Base-by-base conservation (phyloP, 768 basidiomycete species). In the Lentinus tigrinus region DNA sequence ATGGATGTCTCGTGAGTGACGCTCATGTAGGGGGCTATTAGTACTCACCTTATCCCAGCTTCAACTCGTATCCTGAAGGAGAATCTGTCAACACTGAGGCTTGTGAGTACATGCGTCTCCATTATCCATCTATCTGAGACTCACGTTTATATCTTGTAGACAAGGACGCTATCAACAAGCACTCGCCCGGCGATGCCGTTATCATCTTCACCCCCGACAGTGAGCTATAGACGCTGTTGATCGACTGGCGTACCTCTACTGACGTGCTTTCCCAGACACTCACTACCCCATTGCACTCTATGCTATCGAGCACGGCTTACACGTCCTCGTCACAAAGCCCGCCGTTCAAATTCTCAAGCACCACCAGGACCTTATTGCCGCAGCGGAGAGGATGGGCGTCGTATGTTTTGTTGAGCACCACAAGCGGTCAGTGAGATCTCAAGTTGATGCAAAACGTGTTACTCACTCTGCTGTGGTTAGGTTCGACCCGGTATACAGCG, bases 391-490 rank as follows among this genome's bases (percentile, higher is more conserved):
- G 72, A 81, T 93, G 69, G 86, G 87, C 47, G 87, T 95, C 19
- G 81, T 93, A 2, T 93, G 91, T 73, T 93, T 91, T 69, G 94
- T 96, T n/a, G 95, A 97, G 70, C 93, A 96, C 68, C 92, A 94
- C 75, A 94, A 93, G 70, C 84, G 91, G 88, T 85, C 64, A 65
- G 73, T 68, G 34, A 9, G 28, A 17, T 24, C 21, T 38, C 8
- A 17, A 2, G 34, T 52, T 43, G 16, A 38, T 28, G 40, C 8
- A 31, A 36, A 49, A 38, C 19, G 19, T 49, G 47, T 26, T 43
- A 44, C 40, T 52, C 43, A 42, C 47, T 27, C 36, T 10, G 42
- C 61, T 23, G 40, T 58, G 36, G 37, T 11, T 39, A 88, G 86
- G 47, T 92, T 87, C 67, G 94, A 96, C 73, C 95, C 95, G 5